These are phyloP conservation scores for Tolypocladium album DNA, from an alignment of 2,329 filamentous ascomycete genomes.

Conservation along the genomic window DNA sequence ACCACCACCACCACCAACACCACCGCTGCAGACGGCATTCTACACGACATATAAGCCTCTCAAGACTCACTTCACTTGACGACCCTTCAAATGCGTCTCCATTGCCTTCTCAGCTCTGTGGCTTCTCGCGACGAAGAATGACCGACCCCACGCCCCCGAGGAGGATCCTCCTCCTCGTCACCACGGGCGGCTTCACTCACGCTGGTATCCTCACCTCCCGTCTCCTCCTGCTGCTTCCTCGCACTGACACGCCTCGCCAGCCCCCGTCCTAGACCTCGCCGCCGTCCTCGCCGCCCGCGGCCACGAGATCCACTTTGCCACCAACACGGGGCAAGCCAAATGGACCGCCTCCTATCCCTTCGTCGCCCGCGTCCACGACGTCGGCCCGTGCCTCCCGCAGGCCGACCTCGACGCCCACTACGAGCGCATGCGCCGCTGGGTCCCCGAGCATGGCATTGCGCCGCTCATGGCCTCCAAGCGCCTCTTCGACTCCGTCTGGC, in stretches of 20 bases:
- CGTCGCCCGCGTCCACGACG: slow-evolving; percentile 17
- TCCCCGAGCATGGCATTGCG: slow-evolving; percentile 18
- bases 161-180: not conserved
- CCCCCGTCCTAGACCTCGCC: slow-evolving; percentile 6
- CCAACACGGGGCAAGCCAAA: slow-evolving; percentile 21
- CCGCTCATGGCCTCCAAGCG: slow-evolving; percentile 23
- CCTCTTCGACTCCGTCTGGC: slow-evolving; percentile 26
- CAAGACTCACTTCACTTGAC: not conserved
- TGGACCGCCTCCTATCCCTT: slow-evolving; percentile 21
- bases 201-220: not conserved
- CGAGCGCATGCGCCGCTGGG: slow-evolving; percentile 20
- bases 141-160: not conserved
- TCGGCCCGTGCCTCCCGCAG: slow-evolving; percentile 18
- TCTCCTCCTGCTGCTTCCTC: not conserved
- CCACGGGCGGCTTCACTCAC: not conserved
- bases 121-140: not conserved
- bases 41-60: not conserved
- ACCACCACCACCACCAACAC: not conserved
- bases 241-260: not conserved
- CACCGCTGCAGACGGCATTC: not conserved
- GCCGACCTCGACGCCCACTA: slow-evolving; percentile 21
- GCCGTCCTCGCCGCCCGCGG: slow-evolving; percentile 20
- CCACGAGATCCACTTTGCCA: slow-evolving; percentile 26
- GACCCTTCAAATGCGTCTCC: not conserved
- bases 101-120: not conserved